A percentile compares a stretch with the other conserved stretches of the same genome.
phyloP scores from a whole-genome alignment of 305 asterid species.

The Fraxinus latifolia region DNA sequence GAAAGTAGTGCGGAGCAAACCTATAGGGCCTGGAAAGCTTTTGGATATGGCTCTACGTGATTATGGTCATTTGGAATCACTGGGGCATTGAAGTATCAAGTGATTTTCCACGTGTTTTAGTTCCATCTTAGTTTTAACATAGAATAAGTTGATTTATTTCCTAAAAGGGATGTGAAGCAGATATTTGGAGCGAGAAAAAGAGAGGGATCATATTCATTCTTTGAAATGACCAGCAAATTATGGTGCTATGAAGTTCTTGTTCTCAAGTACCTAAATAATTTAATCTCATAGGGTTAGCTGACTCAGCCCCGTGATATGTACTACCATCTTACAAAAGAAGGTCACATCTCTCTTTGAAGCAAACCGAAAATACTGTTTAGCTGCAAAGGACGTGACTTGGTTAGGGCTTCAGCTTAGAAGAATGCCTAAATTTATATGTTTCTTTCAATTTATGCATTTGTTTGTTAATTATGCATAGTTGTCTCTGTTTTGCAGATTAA shows the following conservation, averaged over 20 bases:
- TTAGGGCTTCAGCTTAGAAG: not conserved
- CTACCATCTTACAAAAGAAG: not conserved
- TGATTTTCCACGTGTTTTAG: not conserved
- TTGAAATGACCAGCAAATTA: not conserved
- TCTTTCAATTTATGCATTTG: not conserved
- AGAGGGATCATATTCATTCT: not conserved
- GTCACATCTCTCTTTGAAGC: not conserved
- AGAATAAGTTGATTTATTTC: not conserved
- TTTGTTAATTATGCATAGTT: not conserved
- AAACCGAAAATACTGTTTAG: not conserved
- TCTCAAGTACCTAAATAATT: not conserved
- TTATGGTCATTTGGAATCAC: not conserved
- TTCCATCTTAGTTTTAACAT: not conserved
- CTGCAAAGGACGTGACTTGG: not conserved
- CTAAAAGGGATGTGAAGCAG: not conserved
- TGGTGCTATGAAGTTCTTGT: not conserved
- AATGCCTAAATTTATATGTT: not conserved
- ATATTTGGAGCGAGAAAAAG: not conserved
- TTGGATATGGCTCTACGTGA: not conserved
- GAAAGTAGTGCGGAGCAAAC: not conserved
- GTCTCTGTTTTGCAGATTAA: constrained; percentile 65
- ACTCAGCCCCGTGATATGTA: not conserved
- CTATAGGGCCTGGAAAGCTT: not conserved
- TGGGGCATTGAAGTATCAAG: not conserved
- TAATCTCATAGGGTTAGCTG: not conserved